These are phyloP conservation scores for Torrubiellomyces zombiae DNA, from an alignment of 2,329 filamentous ascomycete genomes.

Conservation along the genomic window DNA sequence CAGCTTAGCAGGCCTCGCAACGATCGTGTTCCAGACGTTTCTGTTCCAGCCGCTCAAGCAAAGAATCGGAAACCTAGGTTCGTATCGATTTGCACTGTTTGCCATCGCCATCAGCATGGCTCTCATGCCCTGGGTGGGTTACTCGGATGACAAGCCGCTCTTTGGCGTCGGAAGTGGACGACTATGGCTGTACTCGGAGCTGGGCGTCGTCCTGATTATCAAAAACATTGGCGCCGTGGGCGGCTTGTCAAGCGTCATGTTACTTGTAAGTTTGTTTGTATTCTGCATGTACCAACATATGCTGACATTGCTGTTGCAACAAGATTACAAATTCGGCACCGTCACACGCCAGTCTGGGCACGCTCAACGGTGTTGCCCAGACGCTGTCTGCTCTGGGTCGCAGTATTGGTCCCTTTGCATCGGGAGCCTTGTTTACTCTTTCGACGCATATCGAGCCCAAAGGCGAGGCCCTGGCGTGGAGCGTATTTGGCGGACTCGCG, in stretches of 20 bases:
- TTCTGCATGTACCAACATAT: not conserved
- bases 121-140: conserved; percentile 79
- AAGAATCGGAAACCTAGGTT: conserved; percentile 68
- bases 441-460: conserved; percentile 58
- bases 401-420: conserved; percentile 75
- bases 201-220: conserved; percentile 65
- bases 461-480: conserved; percentile 75
- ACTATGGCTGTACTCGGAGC: conserved; percentile 59
- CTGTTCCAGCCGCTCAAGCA: conserved; percentile 67
- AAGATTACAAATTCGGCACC: conserved; percentile 89
- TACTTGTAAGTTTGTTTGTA: conserved; percentile 44
- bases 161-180: conserved; percentile 46
- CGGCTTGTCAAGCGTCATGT: conserved; percentile 73
- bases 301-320: conserved; percentile 2
- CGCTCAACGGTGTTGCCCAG: conserved; percentile 84
- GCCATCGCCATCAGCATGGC: conserved; percentile 71
- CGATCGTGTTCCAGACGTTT: conserved; percentile 79
- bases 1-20: conserved; percentile 68
- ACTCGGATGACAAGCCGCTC: conserved; percentile 41
- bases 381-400: conserved; percentile 82
- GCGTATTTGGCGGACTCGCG: conserved; percentile 69
- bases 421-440: conserved; percentile 71
- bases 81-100: conserved; percentile 63
- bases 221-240: conserved; percentile 87
- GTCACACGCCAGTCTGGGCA: conserved; percentile 70